Evolutionary conservation across 2,329 filamentous ascomycete genomes (phyloP).

Genomic region (Fusarium nematophilum): DNA sequence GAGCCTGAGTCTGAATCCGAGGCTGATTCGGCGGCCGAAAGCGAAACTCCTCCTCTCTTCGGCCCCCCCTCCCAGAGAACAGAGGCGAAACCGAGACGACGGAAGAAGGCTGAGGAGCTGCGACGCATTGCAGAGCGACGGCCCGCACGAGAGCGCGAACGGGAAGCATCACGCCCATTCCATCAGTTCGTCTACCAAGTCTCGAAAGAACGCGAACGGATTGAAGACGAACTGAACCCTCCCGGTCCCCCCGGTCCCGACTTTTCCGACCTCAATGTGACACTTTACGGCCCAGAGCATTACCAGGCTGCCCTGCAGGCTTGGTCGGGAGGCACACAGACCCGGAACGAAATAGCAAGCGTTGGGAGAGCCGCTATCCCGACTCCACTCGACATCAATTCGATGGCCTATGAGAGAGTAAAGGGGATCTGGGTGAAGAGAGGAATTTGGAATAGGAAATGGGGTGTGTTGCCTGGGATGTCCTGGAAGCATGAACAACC

Average conservation of each 20-base stretch:
- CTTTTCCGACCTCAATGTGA: too few relatives aligned
- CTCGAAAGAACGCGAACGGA: not conserved
- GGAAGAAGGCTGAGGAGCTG: not conserved
- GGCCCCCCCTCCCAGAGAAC: too few relatives aligned
- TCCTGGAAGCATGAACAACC: constrained; percentile 5
- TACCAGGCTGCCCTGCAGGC: too few relatives aligned
- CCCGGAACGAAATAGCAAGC: not conserved
- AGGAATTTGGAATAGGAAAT: not conserved
- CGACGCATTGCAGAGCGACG: too few relatives aligned
- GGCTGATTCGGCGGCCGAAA: too few relatives aligned
- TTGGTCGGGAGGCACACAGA: too few relatives aligned
- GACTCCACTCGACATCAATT: not conserved
- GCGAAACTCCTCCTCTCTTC: too few relatives aligned
- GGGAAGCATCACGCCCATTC: not conserved
- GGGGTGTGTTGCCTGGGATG: constrained; percentile 3
- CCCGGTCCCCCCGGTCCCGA: too few relatives aligned
- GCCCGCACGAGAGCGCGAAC: too few relatives aligned
- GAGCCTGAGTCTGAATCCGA: too few relatives aligned
- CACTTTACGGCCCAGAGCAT: too few relatives aligned
- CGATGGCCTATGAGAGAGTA: not conserved
- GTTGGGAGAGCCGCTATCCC: not conserved
- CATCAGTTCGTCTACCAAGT: not conserved
- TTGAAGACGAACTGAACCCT: not conserved
- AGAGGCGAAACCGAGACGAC: too few relatives aligned
- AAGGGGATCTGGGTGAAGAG: not conserved